Base-by-base conservation (phyloP, 768 basidiomycete species). In the Psilocybe tampanensis region DNA sequence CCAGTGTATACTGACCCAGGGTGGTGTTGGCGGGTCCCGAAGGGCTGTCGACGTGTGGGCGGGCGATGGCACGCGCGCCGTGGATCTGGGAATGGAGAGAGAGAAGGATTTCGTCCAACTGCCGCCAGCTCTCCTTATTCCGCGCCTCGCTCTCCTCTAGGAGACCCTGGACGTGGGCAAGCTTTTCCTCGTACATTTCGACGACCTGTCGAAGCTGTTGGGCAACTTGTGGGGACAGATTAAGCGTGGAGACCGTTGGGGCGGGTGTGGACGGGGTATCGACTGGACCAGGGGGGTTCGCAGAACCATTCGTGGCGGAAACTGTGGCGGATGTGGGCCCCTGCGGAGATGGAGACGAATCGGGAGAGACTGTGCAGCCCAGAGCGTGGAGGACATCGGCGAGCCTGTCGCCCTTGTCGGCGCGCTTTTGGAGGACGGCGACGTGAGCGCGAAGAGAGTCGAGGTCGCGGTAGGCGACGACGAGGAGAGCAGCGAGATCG, bases 401-500 rank as follows among this genome's bases (percentile, higher is more conserved):
- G 43, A 75, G 70, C 1, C 80, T 74, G 49, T 88, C 88, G 0
- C 81, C 76, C 59, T 81, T 77, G 42, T 86, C 86, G 0, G 81
- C 80, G 44, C 85, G 78, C 52, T 76, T 78, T 29, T 70, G 67
- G 0, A 71, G 57, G 0, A 60, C 17, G 1, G 64, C 56, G 59
- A 88, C 80, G 55, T 88, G 83, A 33, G 73, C 74, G 18, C 77
- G 74, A 45, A 88, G 77, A 19, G 51, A 12, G 11, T 88, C 86
- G 33, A 71, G 66, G 44, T 88, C 85, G 61, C 73, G 73, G 63
- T 82, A 83, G 44, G 81, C 76, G 34, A 78, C 72, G 4, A 80
- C 66, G 65, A 89, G 83, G 47, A 88, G 77, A 7, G 74, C 62
- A 13, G 86, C 86, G 64, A 89, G 83, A 56, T 82, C 78, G 1